Conservation (phyloP, 192 early-diverging fungal genomes). For the Entrophospora sp. region DNA sequence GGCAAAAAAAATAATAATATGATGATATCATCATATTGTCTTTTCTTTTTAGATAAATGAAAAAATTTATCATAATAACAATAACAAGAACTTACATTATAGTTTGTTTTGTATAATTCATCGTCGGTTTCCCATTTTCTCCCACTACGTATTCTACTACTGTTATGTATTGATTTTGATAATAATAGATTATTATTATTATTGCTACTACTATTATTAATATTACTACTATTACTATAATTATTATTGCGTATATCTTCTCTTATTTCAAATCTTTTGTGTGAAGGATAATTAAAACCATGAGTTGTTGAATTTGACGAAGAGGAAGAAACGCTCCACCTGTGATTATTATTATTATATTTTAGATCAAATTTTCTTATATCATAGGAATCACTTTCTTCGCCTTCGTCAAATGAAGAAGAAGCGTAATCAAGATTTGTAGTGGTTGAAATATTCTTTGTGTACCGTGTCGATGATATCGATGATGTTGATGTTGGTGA, state of each 20-base stretch:
- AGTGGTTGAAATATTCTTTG: too few relatives aligned
- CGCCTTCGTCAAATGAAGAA: neutral
- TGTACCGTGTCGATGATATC: neutral
- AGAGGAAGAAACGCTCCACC: neutral
- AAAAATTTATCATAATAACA: neutral
- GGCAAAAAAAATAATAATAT: too few relatives aligned
- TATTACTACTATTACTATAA: too few relatives aligned
- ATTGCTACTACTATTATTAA: too few relatives aligned
- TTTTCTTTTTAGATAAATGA: too few relatives aligned
- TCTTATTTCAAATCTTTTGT: conserved; percentile 1
- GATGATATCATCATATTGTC: too few relatives aligned
- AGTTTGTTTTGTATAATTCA: conserved; percentile 15
- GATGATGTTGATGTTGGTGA: neutral
- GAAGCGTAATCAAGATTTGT: conserved; percentile 4
- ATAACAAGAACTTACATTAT: conserved; percentile 3
- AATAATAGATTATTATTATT: too few relatives aligned
- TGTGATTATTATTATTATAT: neutral
- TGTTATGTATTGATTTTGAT: too few relatives aligned
- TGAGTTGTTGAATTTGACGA: too few relatives aligned
- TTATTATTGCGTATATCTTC: neutral
- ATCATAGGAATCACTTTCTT: conserved; percentile 4
- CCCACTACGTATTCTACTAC: neutral
- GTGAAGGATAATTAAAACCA: neutral
- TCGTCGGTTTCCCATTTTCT: conserved; percentile 20
- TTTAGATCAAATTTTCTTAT: neutral